Conservation (phyloP, 2,329 filamentous ascomycete species). For the Keithomyces neogunnii region DNA sequence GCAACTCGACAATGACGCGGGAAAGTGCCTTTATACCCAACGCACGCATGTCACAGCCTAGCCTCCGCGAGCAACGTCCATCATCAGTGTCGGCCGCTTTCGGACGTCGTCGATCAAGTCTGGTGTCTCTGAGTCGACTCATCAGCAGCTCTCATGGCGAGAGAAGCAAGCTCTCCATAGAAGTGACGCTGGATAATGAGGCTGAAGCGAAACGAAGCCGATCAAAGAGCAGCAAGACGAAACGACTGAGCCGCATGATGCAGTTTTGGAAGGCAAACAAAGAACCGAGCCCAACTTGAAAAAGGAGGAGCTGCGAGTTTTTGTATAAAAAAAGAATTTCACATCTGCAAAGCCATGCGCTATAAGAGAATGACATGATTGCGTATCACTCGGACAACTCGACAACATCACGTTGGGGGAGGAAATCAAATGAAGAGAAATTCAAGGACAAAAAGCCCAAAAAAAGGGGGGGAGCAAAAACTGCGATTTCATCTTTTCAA, state of each 20-base stretch:
- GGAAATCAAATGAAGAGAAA: neutral
- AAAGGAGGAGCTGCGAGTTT: neutral
- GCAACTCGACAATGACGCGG: constrained; percentile 67
- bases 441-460: neutral
- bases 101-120: constrained; percentile 64
- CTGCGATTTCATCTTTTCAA: constrained; percentile 13
- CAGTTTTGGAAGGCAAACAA: constrained; percentile 67
- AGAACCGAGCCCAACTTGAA: constrained; percentile 20
- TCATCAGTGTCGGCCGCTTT: constrained; percentile 55
- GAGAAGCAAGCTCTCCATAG: constrained; percentile 65
- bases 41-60: constrained; percentile 39
- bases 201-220: constrained; percentile 44
- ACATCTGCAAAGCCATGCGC: neutral
- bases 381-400: no score
- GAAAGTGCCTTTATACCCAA: constrained; percentile 47
- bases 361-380: neutral
- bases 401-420: neutral
- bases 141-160: constrained; percentile 69
- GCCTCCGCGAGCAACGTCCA: constrained; percentile 47
- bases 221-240: constrained; percentile 54
- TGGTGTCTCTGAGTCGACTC: constrained; percentile 68
- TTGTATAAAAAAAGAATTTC: neutral
- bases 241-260: constrained; percentile 65
- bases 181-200: constrained; percentile 50
- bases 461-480: neutral